Evolutionary conservation across 1,284 basidiomycete genomes (phyloP).

Genomic region (Irpex sp.): DNA sequence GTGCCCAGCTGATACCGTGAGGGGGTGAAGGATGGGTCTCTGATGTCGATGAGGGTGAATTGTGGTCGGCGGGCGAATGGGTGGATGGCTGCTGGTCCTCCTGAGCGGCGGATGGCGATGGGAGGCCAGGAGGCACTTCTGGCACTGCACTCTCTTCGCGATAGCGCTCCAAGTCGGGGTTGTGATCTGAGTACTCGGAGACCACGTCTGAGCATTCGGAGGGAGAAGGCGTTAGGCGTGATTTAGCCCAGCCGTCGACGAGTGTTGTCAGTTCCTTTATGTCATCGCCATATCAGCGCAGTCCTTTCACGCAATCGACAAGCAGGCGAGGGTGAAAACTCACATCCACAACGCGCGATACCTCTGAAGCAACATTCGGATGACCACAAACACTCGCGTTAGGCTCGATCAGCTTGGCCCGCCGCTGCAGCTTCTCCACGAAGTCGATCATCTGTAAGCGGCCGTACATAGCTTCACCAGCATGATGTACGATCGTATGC

Average conservation of each 20-base stretch:
- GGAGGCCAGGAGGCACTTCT: background rate
- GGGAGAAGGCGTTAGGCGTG: constrained; percentile 9
- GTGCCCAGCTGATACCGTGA: background rate
- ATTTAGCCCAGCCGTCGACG: constrained; percentile 5
- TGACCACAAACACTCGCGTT: background rate
- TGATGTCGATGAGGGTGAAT: too few relatives aligned
- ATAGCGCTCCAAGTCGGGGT: constrained; percentile 8
- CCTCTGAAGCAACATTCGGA: background rate
- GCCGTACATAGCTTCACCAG: constrained; percentile 13
- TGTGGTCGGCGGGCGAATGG: too few relatives aligned
- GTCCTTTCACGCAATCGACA: background rate
- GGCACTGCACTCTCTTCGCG: constrained; percentile 3
- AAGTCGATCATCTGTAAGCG: constrained; percentile 11
- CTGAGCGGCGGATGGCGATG: background rate
- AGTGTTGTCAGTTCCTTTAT: constrained; percentile 4
- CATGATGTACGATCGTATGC: constrained; percentile 23
- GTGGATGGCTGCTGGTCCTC: background rate
- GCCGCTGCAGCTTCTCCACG: constrained; percentile 3
- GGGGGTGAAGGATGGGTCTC: background rate
- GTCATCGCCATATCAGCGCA: background rate
- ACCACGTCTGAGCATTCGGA: constrained; percentile 10
- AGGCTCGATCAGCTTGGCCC: background rate
- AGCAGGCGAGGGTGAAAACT: background rate
- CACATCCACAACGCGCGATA: constrained; percentile 3
- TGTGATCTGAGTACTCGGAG: constrained; percentile 13